phyloP scores from a whole-genome alignment of 2,329 filamentous ascomycete species.

The Xylaria hypoxylon region DNA sequence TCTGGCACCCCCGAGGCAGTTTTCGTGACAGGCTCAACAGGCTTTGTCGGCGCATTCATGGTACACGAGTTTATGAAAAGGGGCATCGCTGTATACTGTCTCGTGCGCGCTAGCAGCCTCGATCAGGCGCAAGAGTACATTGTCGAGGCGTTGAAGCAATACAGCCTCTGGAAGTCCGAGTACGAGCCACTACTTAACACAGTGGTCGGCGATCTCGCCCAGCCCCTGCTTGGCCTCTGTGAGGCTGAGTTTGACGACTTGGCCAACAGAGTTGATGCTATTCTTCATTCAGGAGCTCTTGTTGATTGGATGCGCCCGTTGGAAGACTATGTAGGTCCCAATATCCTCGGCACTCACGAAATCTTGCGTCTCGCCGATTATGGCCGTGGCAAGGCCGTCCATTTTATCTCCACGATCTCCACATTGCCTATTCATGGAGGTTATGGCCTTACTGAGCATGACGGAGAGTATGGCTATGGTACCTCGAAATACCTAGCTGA shows the following conservation, averaged over 20 bases:
- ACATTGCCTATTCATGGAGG: constrained; percentile 48
- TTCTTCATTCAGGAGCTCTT: constrained; percentile 48
- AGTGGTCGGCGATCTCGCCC: constrained; percentile 44
- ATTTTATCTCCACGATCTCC: constrained; percentile 49
- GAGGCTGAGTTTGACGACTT: constrained; percentile 44
- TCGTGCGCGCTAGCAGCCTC: constrained; percentile 43
- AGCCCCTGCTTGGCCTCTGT: constrained; percentile 45
- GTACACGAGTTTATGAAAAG: constrained; percentile 43
- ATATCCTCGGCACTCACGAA: constrained; percentile 49
- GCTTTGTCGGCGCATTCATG: constrained; percentile 48
- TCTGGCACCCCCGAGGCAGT: constrained; percentile 35
- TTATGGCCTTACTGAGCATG: constrained; percentile 41
- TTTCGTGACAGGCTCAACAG: constrained; percentile 48
- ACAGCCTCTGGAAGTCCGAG: constrained; percentile 43
- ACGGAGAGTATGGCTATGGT: constrained; percentile 48
- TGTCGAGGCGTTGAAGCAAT: constrained; percentile 37
- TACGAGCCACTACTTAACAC: constrained; percentile 41
- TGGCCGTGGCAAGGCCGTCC: constrained; percentile 45
- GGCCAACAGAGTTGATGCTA: constrained; percentile 44
- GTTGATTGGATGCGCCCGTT: constrained; percentile 50
- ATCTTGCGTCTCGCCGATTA: constrained; percentile 47
- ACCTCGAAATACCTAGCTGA: constrained; percentile 48
- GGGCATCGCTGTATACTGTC: constrained; percentile 42
- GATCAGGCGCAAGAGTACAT: constrained; percentile 40
- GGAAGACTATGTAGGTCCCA: constrained; percentile 49